Conservation (phyloP, 169 alveolate species). For the Cryptosporidium meleagridis region DNA sequence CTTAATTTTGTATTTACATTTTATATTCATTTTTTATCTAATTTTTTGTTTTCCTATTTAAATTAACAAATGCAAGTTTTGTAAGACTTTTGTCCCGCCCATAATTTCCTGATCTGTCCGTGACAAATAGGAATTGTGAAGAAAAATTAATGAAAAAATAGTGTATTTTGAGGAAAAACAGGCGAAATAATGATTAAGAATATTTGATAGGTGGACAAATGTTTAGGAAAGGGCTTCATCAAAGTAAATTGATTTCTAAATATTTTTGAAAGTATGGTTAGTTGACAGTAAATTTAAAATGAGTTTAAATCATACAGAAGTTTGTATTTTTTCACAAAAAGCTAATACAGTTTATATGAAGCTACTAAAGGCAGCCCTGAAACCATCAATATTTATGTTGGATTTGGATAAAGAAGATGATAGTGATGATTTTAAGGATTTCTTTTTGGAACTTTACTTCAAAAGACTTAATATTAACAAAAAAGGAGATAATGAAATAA, state of each 20-base stretch:
- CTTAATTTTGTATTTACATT: not conserved
- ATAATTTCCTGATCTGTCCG: constrained; percentile 23
- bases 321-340: constrained; percentile 27
- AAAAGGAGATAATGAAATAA: not conserved
- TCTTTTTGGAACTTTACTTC: not conserved
- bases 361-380: not conserved
- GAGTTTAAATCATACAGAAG: not conserved
- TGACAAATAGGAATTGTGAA: constrained; percentile 6
- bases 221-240: not conserved
- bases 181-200: not conserved
- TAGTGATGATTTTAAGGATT: not conserved
- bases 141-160: not conserved
- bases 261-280: not conserved
- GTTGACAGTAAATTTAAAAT: not conserved
- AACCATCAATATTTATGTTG: constrained; percentile 7
- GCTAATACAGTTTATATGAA: not conserved
- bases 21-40: not conserved
- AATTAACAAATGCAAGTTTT: not conserved
- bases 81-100: not conserved
- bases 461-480: not conserved
- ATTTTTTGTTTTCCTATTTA: not conserved
- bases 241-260: no score
- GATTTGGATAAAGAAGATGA: not conserved
- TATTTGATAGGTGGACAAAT: not conserved
- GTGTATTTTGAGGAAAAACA: not conserved